These are phyloP conservation scores for Populus davidiana DNA, from an alignment of 345 rosid genomes.

Conservation along the genomic window DNA sequence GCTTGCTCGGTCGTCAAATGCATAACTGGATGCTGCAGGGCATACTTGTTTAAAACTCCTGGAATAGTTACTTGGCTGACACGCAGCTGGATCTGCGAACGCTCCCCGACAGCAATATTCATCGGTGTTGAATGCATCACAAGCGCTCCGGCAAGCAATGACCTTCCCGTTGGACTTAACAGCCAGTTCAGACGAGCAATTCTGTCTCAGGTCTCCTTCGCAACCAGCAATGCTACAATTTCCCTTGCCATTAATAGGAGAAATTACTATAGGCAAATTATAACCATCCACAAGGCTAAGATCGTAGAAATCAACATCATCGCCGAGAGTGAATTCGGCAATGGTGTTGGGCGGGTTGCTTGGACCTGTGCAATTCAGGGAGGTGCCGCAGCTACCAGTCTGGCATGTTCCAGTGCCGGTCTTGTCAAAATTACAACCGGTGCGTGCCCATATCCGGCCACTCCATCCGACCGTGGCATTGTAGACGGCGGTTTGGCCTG, in stretches of 20 bases:
- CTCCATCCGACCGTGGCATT: constrained; percentile 69
- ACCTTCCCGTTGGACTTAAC: constrained; percentile 39
- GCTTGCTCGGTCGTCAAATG: constrained; percentile 48
- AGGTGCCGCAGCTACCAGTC: constrained; percentile 66
- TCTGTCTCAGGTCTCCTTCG: constrained; percentile 47
- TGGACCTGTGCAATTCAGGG: constrained; percentile 54
- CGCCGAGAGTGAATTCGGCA: constrained; percentile 51
- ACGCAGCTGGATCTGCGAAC: constrained; percentile 32
- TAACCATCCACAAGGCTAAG: constrained; percentile 71
- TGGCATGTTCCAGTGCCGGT: constrained; percentile 63
- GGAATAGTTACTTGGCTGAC: constrained; percentile 53
- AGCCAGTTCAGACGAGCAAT: constrained; percentile 44
- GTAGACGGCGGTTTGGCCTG: constrained; percentile 56
- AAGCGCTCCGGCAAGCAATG: constrained; percentile 56
- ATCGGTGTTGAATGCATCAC: constrained; percentile 46
- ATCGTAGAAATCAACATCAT: constrained; percentile 42
- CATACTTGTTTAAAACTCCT: constrained; percentile 53
- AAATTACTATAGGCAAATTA: constrained; percentile 46
- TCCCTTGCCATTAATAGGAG: constrained; percentile 41
- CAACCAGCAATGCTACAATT: constrained; percentile 62
- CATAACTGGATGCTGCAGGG: constrained; percentile 64
- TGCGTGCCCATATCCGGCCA: constrained; percentile 88
- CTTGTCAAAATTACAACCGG: constrained; percentile 63
- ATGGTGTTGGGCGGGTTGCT: constrained; percentile 65
- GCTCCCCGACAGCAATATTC: constrained; percentile 58